Percentiles rank a stretch among this genome's conserved stretches.
These are phyloP conservation scores for Globisporangium polare DNA, from an alignment of 352 stramenopile species.

Conservation along the genomic window DNA sequence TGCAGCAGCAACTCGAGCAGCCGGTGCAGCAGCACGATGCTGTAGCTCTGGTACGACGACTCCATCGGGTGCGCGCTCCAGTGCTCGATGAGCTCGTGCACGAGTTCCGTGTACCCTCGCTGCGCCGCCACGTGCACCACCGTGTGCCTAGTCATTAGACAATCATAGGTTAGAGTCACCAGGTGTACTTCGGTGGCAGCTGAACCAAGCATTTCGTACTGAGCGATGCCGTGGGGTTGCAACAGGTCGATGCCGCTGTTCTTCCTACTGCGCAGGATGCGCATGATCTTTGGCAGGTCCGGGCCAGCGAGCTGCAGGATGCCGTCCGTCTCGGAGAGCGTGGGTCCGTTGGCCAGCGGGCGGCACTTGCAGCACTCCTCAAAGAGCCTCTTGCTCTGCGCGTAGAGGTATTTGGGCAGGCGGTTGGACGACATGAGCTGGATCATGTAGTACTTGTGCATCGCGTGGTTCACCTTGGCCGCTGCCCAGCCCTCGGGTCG, in stretches of 20 bases:
- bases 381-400: slow-evolving; percentile 69
- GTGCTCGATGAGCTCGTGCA: slow-evolving; percentile 48
- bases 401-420: slow-evolving; percentile 39
- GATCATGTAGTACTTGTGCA: slow-evolving; percentile 52
- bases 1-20: slow-evolving; percentile 48
- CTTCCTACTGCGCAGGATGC: slow-evolving; percentile 50
- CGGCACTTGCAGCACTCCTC: slow-evolving; percentile 73
- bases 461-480: slow-evolving; percentile 46
- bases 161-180: neutral
- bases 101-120: slow-evolving; percentile 65
- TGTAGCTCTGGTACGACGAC: slow-evolving; percentile 64
- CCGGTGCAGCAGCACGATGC: slow-evolving; percentile 41
- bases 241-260: slow-evolving; percentile 58
- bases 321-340: slow-evolving; percentile 41
- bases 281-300: slow-evolving; percentile 59
- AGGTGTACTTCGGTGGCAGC: too few relatives aligned
- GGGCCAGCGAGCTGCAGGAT: slow-evolving; percentile 61
- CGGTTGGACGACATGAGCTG: slow-evolving; percentile 36
- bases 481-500: slow-evolving; percentile 58
- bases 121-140: slow-evolving; percentile 57
- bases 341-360: slow-evolving; percentile 46
- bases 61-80: slow-evolving; percentile 61
- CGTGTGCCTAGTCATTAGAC: slow-evolving; percentile 32
- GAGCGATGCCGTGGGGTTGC: slow-evolving; percentile 54
- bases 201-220: slow-evolving; percentile 28